Evolutionary conservation across 441 rosid genomes (phyloP).

Genomic region (Hura crepitans): DNA sequence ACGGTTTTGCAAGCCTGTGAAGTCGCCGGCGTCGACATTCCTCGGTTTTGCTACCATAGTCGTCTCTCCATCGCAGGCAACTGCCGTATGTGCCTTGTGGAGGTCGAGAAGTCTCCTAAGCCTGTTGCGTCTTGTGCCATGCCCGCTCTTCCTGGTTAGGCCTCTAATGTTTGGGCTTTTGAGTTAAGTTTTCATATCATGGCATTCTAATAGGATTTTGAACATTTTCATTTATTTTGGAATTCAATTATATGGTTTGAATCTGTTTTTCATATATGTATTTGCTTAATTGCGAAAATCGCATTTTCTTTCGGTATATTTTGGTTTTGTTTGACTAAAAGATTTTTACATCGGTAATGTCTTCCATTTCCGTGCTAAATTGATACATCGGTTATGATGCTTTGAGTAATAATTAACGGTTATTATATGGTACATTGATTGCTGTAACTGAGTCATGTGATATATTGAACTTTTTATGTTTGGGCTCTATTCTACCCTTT

Average conservation of each 20-base stretch:
- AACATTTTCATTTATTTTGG: not conserved
- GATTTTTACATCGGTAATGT: not conserved
- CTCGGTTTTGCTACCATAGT: constrained; percentile 84
- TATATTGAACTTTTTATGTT: too few species aligned
- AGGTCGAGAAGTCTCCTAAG: constrained; percentile 97
- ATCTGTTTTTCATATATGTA: not conserved
- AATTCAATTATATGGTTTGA: not conserved
- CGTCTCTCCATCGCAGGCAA: constrained; percentile 94
- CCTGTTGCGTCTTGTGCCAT: constrained; percentile 98
- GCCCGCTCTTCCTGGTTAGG: constrained; percentile 96
- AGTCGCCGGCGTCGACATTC: constrained; percentile 93
- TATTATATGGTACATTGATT: too few species aligned
- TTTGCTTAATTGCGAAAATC: not conserved
- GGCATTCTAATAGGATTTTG: too few species aligned
- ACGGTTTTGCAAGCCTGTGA: constrained; percentile 96
- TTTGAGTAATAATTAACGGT: too few species aligned
- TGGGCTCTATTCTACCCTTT: too few species aligned
- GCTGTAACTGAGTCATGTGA: not conserved
- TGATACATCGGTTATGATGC: not conserved
- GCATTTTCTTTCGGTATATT: not conserved
- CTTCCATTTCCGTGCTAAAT: not conserved
- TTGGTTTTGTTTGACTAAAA: too few species aligned
- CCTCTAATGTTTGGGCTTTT: not conserved
- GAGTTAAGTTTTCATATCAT: not conserved
- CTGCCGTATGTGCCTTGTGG: constrained; percentile 96